These are phyloP conservation scores for Saccharomyces hybrid DNA, from an alignment of 1,139 yeast species.

Conservation along the genomic window DNA sequence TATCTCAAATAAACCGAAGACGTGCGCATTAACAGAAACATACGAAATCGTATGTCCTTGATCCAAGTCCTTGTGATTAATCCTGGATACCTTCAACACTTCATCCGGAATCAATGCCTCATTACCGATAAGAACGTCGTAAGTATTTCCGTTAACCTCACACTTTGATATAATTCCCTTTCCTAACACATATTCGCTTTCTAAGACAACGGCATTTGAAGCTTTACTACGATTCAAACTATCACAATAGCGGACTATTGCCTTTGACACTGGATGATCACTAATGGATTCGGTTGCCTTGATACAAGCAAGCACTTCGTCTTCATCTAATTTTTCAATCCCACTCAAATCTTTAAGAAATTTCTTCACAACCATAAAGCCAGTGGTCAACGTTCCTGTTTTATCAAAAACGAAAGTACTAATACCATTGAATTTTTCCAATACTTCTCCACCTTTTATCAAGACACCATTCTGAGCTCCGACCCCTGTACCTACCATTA, in stretches of 20 bases:
- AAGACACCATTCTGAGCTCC: conserved; percentile 88
- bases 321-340: conserved; percentile 7
- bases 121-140: conserved; percentile 51
- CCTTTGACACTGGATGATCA: conserved; percentile 85
- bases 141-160: conserved; percentile 16
- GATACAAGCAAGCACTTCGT: conserved; percentile 26
- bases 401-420: conserved; percentile 80
- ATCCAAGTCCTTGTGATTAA: conserved; percentile 10
- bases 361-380: conserved; percentile 56
- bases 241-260: conserved; percentile 42
- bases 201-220: conserved; percentile 30
- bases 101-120: conserved; percentile 37
- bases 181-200: conserved; percentile 54
- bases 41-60: conserved; percentile 32
- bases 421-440: conserved; percentile 65
- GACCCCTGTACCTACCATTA: conserved; percentile 97
- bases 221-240: conserved; percentile 8
- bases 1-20: conserved; percentile 59
- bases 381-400: conserved; percentile 91
- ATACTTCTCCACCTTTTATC: conserved; percentile 86
- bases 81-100: conserved; percentile 9
- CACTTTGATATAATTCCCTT: conserved; percentile 51
- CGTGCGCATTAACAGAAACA: conserved; percentile 46
- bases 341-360: conserved; percentile 11
- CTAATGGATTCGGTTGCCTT: conserved; percentile 61